Conservation (phyloP, 1,284 basidiomycete genomes). For the Thelephora terrestris region DNA sequence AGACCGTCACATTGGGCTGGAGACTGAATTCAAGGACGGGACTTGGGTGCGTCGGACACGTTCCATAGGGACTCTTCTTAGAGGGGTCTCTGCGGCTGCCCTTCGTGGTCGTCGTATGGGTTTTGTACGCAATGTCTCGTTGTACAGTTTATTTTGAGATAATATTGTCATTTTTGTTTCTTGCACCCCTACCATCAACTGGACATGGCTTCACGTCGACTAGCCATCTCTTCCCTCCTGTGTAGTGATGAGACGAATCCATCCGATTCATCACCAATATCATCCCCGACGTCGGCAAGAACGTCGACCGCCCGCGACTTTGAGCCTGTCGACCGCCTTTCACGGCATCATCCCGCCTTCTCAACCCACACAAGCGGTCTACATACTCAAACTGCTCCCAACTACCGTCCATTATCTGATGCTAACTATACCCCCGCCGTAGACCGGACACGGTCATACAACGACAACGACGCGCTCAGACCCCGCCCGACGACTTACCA, state of each 20-base stretch:
- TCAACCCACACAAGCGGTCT: not conserved
- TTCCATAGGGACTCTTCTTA: conserved; percentile 19
- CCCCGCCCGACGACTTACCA: no score
- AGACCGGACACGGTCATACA: no score
- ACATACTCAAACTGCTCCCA: conserved; percentile 3
- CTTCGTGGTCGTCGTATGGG: conserved; percentile 62
- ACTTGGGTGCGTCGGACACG: conserved; percentile 77
- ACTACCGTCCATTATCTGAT: conserved; percentile 5
- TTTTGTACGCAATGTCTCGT: conserved; percentile 76
- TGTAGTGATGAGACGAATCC: conserved; percentile 36
- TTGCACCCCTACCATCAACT: conserved; percentile 2
- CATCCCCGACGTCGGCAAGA: conserved; percentile 7
- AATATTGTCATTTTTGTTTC: conserved; percentile 2
- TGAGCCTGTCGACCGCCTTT: conserved; percentile 8
- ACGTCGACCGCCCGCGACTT: conserved; percentile 17
- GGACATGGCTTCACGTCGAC: conserved; percentile 52
- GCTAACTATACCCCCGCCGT: no score
- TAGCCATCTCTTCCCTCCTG: conserved; percentile 63
- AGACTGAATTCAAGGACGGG: conserved; percentile 60
- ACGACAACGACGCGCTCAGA: no score
- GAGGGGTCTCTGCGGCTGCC: conserved; percentile 33
- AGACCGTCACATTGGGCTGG: conserved; percentile 75
- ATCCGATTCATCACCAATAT: conserved; percentile 7
- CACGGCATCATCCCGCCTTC: conserved; percentile 4
- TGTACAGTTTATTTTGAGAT: conserved; percentile 42